Evolutionary conservation across 306 rosid genomes (phyloP).

Genomic region (Amphicarpaea edgeworthii): DNA sequence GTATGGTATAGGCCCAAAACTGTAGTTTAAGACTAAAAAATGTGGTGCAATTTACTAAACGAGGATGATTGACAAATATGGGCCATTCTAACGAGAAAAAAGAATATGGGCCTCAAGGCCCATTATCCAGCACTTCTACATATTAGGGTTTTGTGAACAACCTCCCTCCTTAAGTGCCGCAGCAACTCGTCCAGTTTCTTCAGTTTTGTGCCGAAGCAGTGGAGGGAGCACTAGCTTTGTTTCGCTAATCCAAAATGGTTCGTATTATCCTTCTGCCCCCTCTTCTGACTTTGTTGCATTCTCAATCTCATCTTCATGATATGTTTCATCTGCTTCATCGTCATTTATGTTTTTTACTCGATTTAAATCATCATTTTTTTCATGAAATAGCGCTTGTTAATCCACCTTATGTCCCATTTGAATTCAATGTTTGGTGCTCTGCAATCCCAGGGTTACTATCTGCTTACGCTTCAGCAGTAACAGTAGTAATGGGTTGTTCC

Average conservation of each 20-base stretch:
- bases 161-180: background rate
- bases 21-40: background rate
- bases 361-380: background rate
- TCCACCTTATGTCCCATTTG: too few relatives aligned
- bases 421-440: too few relatives aligned
- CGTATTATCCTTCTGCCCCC: background rate
- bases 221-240: background rate
- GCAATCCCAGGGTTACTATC: background rate
- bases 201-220: too few relatives aligned
- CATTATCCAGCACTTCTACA: background rate
- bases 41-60: background rate
- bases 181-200: background rate
- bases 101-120: background rate
- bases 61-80: too few relatives aligned
- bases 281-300: background rate
- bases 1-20: too few relatives aligned
- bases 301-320: background rate
- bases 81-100: background rate
- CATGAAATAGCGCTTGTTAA: background rate
- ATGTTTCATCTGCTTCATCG: background rate
- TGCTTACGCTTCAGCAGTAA: background rate
- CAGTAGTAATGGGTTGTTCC: too few relatives aligned
- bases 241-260: constrained; percentile 35
- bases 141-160: constrained; percentile 1
- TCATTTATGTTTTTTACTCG: background rate